phyloP scores from a whole-genome alignment of 805 yeast genomes.

The Dipodascopsis tothii region DNA sequence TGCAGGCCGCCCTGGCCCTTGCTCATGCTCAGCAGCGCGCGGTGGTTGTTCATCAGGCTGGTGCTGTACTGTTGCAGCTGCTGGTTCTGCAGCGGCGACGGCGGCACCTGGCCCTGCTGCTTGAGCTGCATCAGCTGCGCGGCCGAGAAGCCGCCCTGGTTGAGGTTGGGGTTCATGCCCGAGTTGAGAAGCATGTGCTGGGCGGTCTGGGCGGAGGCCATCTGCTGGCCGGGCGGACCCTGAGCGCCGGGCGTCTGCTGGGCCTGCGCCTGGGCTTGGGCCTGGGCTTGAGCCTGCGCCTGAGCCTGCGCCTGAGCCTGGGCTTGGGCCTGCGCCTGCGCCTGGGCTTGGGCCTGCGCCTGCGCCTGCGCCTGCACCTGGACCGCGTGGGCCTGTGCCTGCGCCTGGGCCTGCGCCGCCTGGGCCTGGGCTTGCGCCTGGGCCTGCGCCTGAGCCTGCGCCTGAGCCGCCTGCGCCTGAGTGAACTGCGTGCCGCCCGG shows the following conservation, averaged over 20 bases:
- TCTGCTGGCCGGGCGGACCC: background rate
- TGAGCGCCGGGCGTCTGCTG: background rate
- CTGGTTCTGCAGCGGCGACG: constrained; percentile 26
- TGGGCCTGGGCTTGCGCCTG: constrained; percentile 12
- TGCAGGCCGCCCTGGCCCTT: constrained; percentile 10
- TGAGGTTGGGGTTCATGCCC: constrained; percentile 19
- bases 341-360: background rate
- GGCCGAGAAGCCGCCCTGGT: constrained; percentile 11
- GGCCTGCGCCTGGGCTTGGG: too few relatives aligned
- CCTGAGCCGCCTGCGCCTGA: too few relatives aligned
- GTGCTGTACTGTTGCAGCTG: constrained; percentile 15
- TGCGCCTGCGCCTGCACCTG: background rate
- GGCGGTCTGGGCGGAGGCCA: constrained; percentile 1
- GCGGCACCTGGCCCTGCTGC: constrained; percentile 27
- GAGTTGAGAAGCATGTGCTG: constrained; percentile 25
- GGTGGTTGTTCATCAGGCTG: constrained; percentile 16
- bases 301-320: too few relatives aligned
- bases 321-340: background rate
- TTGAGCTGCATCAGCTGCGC: constrained; percentile 26
- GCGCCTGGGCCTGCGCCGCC: constrained; percentile 26
- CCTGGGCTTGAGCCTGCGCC: too few relatives aligned
- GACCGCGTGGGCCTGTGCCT: constrained; percentile 9
- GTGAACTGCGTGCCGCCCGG: background rate
- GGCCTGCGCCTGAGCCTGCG: too few relatives aligned
- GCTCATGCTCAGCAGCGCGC: constrained; percentile 14